Evolutionary conservation across 2,329 filamentous ascomycete genomes (phyloP), one percentile per base, ranked within the genome.

Genomic region (Eutypa lata): DNA sequence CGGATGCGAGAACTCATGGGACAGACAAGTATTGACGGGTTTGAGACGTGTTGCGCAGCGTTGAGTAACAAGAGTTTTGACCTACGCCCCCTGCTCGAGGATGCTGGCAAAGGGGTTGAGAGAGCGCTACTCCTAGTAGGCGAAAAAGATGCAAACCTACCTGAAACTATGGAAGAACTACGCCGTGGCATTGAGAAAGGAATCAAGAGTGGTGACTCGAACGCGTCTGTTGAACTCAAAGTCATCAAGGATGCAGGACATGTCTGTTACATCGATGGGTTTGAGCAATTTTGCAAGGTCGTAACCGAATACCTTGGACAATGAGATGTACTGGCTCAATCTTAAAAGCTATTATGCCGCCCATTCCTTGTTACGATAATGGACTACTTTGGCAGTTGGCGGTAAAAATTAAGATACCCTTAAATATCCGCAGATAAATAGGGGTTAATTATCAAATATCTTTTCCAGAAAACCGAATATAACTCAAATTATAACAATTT

Each of bases 101-200:
- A 65, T 28, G 63, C 75, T 1, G 73, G 71, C 0, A 44, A 55
- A 3, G 63, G 65, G 14, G 68, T 73, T 1, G 62, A 71, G 16
- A 63, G 68, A 37, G 73, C 67, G 0, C 43, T 76, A 45, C 63
- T 73, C 18, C 53, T 77, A 2, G 72, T 71, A 0, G 72, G 74
- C 0, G 71, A 75, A 53, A 71, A 73, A 31, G 74, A 75, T 54
- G 71, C 70, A 7, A 71, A 76, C 52, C 55, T 76, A 19, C 71
- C 71, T 0, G 52, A 64, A 49, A 65, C 63, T 16, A 76, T 77
- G 74, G 53, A 63, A 22, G 64, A 64, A 8, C 71, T 76, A 65
- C 61, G 70, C 16, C 58, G 61, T 10, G 62, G 65, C 42, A 64
- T 76, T 21, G 65, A 75, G 47, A 49, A 60, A 13, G 66, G 72